Evolutionary conservation across 2,329 filamentous ascomycete species (phyloP).

Genomic region (Diaporthe citrichinensis): DNA sequence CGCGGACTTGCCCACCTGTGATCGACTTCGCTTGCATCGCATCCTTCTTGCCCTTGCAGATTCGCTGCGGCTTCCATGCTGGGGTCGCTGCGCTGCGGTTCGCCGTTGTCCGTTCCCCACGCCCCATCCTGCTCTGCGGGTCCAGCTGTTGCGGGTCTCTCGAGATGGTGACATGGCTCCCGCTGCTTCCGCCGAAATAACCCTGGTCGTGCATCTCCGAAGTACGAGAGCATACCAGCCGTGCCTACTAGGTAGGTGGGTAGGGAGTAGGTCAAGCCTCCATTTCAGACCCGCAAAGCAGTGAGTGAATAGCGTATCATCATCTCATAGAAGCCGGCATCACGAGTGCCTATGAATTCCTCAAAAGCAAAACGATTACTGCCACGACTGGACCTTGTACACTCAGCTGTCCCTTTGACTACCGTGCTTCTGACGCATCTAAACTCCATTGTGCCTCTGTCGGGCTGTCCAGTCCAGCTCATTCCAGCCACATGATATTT

Average conservation of each 20-base stretch:
- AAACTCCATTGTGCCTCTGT: constrained; percentile 22
- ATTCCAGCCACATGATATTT: constrained; percentile 38
- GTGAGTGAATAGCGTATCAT: not conserved
- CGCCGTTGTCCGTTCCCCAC: constrained; percentile 35
- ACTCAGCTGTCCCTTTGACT: not conserved
- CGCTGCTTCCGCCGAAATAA: constrained; percentile 36
- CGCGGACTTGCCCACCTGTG: constrained; percentile 19
- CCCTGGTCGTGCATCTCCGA: constrained; percentile 35
- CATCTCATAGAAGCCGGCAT: not conserved
- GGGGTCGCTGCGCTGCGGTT: constrained; percentile 28
- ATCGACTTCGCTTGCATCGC: constrained; percentile 36
- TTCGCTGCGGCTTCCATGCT: constrained; percentile 37
- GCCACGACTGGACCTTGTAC: not conserved
- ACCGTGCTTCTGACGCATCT: constrained; percentile 29
- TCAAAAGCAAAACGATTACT: not conserved
- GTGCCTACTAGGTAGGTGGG: not conserved
- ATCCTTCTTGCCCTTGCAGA: constrained; percentile 40
- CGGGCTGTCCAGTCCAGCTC: constrained; percentile 34
- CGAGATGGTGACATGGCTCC: constrained; percentile 27
- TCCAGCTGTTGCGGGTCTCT: constrained; percentile 27
- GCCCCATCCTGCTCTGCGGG: constrained; percentile 24
- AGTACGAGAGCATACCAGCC: constrained; percentile 23
- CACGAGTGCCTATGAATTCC: not conserved
- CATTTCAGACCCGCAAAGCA: not conserved
- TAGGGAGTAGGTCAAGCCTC: not conserved